Evolutionary conservation across 1,284 basidiomycete species (phyloP).

Genomic region (Cutaneotrichosporon daszewskae): DNA sequence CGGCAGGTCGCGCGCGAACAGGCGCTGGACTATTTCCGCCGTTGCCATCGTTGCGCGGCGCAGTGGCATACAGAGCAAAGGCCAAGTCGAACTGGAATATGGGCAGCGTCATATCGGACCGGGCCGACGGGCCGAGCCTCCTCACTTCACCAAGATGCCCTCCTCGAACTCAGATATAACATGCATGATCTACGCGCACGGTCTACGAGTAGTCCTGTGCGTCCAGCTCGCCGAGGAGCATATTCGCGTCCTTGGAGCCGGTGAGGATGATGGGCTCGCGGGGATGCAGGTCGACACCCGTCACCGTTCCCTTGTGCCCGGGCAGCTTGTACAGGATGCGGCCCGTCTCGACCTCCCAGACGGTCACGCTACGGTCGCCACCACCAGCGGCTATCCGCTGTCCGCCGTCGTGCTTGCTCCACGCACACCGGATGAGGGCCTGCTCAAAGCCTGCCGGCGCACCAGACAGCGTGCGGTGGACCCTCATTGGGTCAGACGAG

Average conservation of each 20-base stretch:
- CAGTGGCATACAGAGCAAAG: background rate
- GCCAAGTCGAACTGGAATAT: no score
- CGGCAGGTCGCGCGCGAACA: conserved; percentile 29
- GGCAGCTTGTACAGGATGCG: conserved; percentile 85
- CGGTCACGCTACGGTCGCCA: conserved; percentile 60
- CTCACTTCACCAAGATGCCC: no score
- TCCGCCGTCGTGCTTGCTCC: conserved; percentile 51
- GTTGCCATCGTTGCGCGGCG: no score
- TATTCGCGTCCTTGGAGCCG: conserved; percentile 78
- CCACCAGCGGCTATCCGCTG: conserved; percentile 50
- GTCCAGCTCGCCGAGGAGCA: conserved; percentile 84
- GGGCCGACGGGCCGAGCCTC: no score
- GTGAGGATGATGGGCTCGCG: conserved; percentile 88
- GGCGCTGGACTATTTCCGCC: no score
- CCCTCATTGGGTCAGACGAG: conserved; percentile 68
- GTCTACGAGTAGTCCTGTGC: conserved; percentile 40
- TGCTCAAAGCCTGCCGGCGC: conserved; percentile 88
- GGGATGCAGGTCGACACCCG: conserved; percentile 75
- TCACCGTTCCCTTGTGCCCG: conserved; percentile 89
- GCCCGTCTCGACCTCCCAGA: conserved; percentile 86
- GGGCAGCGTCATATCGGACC: no score
- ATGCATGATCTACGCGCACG: no score
- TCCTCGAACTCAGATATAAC: no score
- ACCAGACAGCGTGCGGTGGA: conserved; percentile 73
- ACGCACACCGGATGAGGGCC: conserved; percentile 68